These are phyloP conservation scores for Chrysanthemum lavandulifolium DNA, from an alignment of 129 eudicot species.

Conservation along the genomic window DNA sequence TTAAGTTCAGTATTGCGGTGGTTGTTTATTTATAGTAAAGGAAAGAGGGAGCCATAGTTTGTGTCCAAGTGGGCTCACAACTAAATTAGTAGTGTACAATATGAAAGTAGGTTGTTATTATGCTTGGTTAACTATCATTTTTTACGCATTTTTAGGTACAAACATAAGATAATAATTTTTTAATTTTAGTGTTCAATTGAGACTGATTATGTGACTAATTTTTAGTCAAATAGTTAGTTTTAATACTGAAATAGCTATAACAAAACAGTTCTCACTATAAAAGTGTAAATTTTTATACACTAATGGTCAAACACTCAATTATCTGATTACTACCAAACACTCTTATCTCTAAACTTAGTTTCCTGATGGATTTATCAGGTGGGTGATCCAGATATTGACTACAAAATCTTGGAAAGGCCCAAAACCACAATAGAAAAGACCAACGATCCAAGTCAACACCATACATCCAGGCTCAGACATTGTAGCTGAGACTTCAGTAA, in stretches of 20 bases:
- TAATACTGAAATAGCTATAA: not conserved
- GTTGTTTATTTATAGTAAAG: no score
- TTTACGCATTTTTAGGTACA: not conserved
- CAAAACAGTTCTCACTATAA: not conserved
- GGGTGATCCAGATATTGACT: constrained; percentile 70
- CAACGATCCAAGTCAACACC: constrained; percentile 52
- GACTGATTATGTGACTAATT: not conserved
- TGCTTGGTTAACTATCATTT: no score
- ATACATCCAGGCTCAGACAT: constrained; percentile 68
- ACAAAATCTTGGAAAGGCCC: constrained; percentile 77
- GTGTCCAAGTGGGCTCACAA: no score
- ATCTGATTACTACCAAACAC: no score
- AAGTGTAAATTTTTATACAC: not conserved
- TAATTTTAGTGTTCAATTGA: not conserved
- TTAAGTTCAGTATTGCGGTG: no score
- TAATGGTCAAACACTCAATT: not conserved
- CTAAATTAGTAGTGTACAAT: no score
- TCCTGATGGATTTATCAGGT: constrained; percentile 35
- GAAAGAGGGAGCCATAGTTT: no score
- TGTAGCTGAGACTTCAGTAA: constrained; percentile 69
- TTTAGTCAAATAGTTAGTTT: no score
- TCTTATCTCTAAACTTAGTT: not conserved
- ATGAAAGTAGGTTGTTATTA: no score
- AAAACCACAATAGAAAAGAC: constrained; percentile 56
- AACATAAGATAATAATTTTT: no score